Conservation (phyloP, 2,329 filamentous ascomycete genomes). For the Trichoderma sp. region DNA sequence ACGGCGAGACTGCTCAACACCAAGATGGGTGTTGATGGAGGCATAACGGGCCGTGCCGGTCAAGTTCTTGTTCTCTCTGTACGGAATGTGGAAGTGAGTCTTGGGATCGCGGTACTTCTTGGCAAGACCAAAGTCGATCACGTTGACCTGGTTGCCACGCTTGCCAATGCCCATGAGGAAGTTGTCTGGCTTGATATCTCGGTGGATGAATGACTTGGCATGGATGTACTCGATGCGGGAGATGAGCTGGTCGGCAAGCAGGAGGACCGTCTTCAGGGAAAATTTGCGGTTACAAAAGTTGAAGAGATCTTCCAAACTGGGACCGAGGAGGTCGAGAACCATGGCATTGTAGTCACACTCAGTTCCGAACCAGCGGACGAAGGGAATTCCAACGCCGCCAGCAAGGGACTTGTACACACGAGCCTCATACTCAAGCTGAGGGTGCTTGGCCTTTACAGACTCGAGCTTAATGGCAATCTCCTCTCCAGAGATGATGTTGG, state of each 20-base stretch:
- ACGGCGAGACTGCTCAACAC: slow-evolving; percentile 97
- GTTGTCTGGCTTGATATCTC: slow-evolving; percentile 99
- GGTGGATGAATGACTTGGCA: slow-evolving; percentile 98
- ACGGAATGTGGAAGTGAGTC: slow-evolving; percentile 99
- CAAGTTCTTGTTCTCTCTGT: slow-evolving; percentile 99
- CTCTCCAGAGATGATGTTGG: slow-evolving; percentile 99
- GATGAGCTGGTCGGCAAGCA: slow-evolving; percentile 96
- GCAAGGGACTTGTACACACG: slow-evolving; percentile 88
- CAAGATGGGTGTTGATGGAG: slow-evolving; percentile 97
- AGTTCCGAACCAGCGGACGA: slow-evolving; percentile 98
- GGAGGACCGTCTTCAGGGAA: slow-evolving; percentile 94
- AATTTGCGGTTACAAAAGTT: slow-evolving; percentile 99
- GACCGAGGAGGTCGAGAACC: slow-evolving; percentile 95
- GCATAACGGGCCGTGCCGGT: slow-evolving; percentile 98
- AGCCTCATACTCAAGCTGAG: slow-evolving; percentile 97
- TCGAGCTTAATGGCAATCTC: slow-evolving; percentile 99
- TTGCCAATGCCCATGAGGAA: slow-evolving; percentile 99
- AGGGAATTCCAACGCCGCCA: slow-evolving; percentile 95
- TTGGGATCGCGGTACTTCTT: slow-evolving; percentile 99
- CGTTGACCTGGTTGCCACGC: slow-evolving; percentile 98
- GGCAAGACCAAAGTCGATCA: slow-evolving; percentile 97
- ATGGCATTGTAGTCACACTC: slow-evolving; percentile 99
- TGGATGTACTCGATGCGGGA: slow-evolving; percentile 99
- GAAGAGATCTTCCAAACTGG: slow-evolving; percentile 96
- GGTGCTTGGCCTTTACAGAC: slow-evolving; percentile 98